Evolutionary conservation across 2,329 filamentous ascomycete species (phyloP), one percentile per base, ranked within the genome.

Genomic region (Talaromyces sp.): DNA sequence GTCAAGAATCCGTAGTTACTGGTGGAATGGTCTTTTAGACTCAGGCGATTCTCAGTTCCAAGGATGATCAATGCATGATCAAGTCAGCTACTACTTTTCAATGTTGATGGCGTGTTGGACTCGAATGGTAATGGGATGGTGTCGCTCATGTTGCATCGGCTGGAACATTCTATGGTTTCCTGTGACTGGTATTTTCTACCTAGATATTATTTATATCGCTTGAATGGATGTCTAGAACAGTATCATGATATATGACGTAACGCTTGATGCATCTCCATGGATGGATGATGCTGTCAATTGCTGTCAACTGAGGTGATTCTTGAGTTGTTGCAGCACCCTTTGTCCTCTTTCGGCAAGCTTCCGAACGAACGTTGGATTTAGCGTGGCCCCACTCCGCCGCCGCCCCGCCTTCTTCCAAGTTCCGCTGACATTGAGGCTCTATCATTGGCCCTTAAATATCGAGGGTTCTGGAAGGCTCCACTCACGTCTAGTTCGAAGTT

Each of bases 391-490:
- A 45, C 52, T 45, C 39, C 2, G 25, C 43, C 41, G 53, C 39
- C 48, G 39, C 48, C 48, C n/a, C n/a, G n/a, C n/a, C n/a, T n/a
- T n/a, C n/a, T n/a, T n/a, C n/a, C n/a, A n/a, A n/a, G n/a, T n/a
- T n/a, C n/a, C n/a, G n/a, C n/a, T n/a, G n/a, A n/a, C n/a, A n/a
- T n/a, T n/a, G n/a, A n/a, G n/a, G n/a, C n/a, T n/a, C n/a, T n/a
- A n/a, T n/a, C n/a, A n/a, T n/a, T n/a, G n/a, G n/a, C n/a, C n/a
- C n/a, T n/a, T n/a, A n/a, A n/a, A n/a, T n/a, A n/a, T n/a, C 48
- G 53, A 40, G 35, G 5, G 11, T 59, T 59, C 57, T 56, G 45
- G 57, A 52, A 59, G 17, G 52, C 52, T 59, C 57, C 57, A 59
- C 57, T 11, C 37, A 2, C 45, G 10, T 55, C 53, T 25, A 45